These are phyloP conservation scores for Chaetomiaceae sp. DNA, from an alignment of 2,329 filamentous ascomycete genomes.

Conservation along the genomic window DNA sequence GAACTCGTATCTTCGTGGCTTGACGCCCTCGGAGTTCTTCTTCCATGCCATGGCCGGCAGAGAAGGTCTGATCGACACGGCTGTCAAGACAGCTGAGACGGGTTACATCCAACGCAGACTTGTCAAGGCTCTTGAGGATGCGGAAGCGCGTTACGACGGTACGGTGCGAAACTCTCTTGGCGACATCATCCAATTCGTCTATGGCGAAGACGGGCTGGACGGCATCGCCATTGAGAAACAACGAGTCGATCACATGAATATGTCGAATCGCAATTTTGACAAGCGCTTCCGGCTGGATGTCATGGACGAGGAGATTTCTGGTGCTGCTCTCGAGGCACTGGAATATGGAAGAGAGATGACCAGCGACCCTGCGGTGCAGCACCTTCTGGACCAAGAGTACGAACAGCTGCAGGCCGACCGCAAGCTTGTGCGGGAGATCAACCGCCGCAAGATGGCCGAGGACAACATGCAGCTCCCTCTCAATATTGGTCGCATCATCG, in stretches of 20 bases:
- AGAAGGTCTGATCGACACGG: slow-evolving; percentile 98
- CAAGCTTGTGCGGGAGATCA: slow-evolving; percentile 64
- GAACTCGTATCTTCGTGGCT: slow-evolving; percentile 93
- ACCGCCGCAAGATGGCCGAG: slow-evolving; percentile 65
- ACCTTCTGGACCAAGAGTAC: slow-evolving; percentile 82
- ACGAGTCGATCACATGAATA: slow-evolving; percentile 77
- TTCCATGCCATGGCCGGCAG: slow-evolving; percentile 99
- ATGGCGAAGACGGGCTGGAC: slow-evolving; percentile 95
- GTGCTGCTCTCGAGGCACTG: slow-evolving; percentile 64
- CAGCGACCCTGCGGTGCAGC: slow-evolving; percentile 83
- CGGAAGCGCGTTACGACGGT: slow-evolving; percentile 95
- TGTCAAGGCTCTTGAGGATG: slow-evolving; percentile 95
- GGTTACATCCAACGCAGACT: slow-evolving; percentile 98
- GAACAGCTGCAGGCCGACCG: slow-evolving; percentile 73
- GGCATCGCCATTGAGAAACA: slow-evolving; percentile 93
- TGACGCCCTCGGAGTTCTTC: slow-evolving; percentile 96
- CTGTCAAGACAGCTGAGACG: slow-evolving; percentile 98
- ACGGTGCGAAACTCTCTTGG: slow-evolving; percentile 96
- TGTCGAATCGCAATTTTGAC: slow-evolving; percentile 73
- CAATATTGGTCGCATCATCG: slow-evolving; percentile 85
- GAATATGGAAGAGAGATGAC: slow-evolving; percentile 83
- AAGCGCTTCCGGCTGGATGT: slow-evolving; percentile 81
- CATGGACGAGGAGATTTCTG: slow-evolving; percentile 58
- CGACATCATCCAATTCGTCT: slow-evolving; percentile 94
- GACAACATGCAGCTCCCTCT: slow-evolving; percentile 87